phyloP scores from a whole-genome alignment of 306 rosid species.

The Myrica gale region DNA sequence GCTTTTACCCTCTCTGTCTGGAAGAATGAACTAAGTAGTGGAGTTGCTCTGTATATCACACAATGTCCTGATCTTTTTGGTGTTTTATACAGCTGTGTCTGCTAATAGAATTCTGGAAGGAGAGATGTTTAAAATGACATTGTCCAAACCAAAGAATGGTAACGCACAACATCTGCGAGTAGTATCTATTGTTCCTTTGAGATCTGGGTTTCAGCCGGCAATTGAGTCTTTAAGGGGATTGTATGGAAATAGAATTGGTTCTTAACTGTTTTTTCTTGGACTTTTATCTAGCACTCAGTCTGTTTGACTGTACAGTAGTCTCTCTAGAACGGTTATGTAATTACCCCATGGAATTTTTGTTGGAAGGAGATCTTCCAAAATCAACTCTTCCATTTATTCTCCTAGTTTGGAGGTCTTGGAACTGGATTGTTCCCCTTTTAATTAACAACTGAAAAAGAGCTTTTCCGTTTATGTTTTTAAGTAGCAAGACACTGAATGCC shows the following conservation, averaged over 20 bases:
- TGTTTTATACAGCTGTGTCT: slow-evolving; percentile 40
- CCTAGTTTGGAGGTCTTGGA: neutral
- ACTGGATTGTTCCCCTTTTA: neutral
- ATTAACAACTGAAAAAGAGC: neutral
- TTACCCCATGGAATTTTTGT: too few relatives aligned
- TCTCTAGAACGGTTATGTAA: neutral
- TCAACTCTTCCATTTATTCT: neutral
- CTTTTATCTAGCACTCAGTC: slow-evolving; percentile 2
- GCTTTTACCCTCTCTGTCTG: too few relatives aligned
- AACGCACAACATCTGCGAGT: slow-evolving; percentile 50
- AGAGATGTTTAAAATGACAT: slow-evolving; percentile 54
- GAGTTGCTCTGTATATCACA: neutral
- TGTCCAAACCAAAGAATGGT: slow-evolving; percentile 55
- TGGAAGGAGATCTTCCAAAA: neutral
- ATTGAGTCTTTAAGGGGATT: slow-evolving; percentile 45
- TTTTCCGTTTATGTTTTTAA: neutral
- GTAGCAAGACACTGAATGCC: neutral
- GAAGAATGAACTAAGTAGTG: neutral
- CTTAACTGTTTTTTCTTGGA: slow-evolving; percentile 1
- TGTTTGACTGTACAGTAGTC: neutral
- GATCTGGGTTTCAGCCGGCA: slow-evolving; percentile 56
- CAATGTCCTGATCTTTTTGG: slow-evolving; percentile 7
- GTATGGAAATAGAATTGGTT: slow-evolving; percentile 33
- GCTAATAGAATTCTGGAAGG: slow-evolving; percentile 58
- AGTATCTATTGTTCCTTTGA: slow-evolving; percentile 47